Evolutionary conservation across 2,329 filamentous ascomycete species (phyloP), one percentile per base, ranked within the genome.

Genomic region (Sarocladium strictum): DNA sequence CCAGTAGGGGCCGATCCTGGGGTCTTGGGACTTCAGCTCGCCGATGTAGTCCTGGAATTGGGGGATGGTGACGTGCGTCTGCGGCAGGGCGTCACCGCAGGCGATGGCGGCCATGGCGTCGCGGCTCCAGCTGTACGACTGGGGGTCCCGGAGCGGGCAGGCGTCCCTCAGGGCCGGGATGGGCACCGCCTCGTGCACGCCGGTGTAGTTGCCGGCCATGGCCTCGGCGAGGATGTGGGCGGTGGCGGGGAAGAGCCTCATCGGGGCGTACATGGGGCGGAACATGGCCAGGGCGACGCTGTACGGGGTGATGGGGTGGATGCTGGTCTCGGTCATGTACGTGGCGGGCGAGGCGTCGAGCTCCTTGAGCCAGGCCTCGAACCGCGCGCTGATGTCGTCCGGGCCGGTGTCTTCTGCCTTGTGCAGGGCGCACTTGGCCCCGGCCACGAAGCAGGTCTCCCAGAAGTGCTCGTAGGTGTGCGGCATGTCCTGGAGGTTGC

Each of bases 401-500:
- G 61, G 56, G 4, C 59, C 59, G 0, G 54, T 56, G 58, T 74
- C 71, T 6, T 51, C 45, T 0, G 49, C 0, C 1, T 58, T 55
- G 53, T 57, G 59, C 5, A 75, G 62, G 10, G 68, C 57, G 53
- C 72, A 74, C 0, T 53, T 24, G 9, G 55, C 29, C 0, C 65
- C 63, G 15, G 60, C 66, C 1, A 60, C 54, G 58, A 67, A 72
- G 59, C 73, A 76, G 4, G 65, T 63, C 10, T 63, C 56, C 58
- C 67, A 72, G 55, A 75, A 68, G 33, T 59, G 54, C 14, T 64
- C 62, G 26, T 68, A 58, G 14, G 69, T 59, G 6, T 66, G 57
- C 17, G 75, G 67, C 0, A 70, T 66, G 53, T 76, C 73, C 37
- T 63, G 58, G 0, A 71, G 64, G 60, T 70, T 72, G 33, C 58